These are phyloP conservation scores for Pythium aphanidermatum DNA, from an alignment of 352 stramenopile genomes.

Conservation along the genomic window DNA sequence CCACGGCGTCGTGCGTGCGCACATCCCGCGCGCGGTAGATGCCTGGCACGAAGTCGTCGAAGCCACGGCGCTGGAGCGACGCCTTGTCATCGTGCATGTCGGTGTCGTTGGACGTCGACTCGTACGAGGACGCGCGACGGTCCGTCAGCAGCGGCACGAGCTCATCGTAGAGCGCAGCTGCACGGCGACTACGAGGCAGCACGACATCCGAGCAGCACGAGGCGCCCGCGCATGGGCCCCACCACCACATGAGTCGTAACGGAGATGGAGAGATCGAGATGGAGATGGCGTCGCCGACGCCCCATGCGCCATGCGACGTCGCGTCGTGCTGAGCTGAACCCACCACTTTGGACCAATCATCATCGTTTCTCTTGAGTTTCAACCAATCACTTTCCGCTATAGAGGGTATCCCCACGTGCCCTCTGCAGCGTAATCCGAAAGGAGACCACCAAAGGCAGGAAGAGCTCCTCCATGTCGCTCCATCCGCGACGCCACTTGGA, in stretches of 20 bases:
- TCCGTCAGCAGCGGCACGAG: constrained; percentile 34
- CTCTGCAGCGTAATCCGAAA: too few relatives aligned
- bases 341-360: too few relatives aligned
- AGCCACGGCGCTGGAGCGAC: neutral
- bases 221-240: constrained; percentile 42
- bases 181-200: constrained; percentile 4
- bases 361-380: neutral
- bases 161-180: constrained; percentile 38
- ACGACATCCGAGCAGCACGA: constrained; percentile 42
- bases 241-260: constrained; percentile 49
- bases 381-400: too few relatives aligned
- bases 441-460: too few relatives aligned
- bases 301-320: too few relatives aligned
- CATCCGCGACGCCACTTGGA: constrained; percentile 33
- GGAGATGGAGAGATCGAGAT: neutral
- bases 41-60: constrained; percentile 19
- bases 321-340: too few relatives aligned
- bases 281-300: too few relatives aligned
- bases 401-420: too few relatives aligned
- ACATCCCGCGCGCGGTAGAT: constrained; percentile 58
- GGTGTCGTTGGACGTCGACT: neutral
- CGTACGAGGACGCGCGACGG: constrained; percentile 4
- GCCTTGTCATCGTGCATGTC: constrained; percentile 3
- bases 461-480: constrained; percentile 23
- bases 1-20: constrained; percentile 58